Evolutionary conservation across 352 stramenopile species (phyloP), one percentile per base, ranked within the genome.

Genomic region (Nothophytophthora sp.): DNA sequence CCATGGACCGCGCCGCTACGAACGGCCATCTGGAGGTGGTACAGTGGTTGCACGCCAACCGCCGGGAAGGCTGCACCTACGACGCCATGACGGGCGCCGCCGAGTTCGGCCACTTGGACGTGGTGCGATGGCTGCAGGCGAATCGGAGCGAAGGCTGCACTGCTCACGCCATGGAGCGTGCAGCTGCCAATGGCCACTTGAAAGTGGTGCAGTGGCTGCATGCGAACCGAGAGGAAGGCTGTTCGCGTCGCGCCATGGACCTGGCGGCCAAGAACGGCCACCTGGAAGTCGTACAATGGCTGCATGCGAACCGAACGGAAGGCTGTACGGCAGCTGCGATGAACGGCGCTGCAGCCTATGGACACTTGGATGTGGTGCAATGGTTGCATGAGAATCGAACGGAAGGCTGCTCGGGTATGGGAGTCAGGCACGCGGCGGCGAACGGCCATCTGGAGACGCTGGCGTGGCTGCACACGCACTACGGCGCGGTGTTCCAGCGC

Each of bases 281-380:
- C 44, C 60, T 85, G 20, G 15, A 60, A 1, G 47, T 79, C 24
- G 53, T 79, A 8, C 23, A 63, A 23, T 79, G 64, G 64, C 65
- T 82, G 2, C 61, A 82, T 22, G 33, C 11, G 5, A 50, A 82
- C 34, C 62, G 68, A 22, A 51, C 13, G 0, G 65, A 77, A 50
- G 68, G 72, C 0, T 79, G 72, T 35, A 76, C 72, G 8, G 55
- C 68, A 23, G 53, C 61, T 3, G 76, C 70, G 0, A 87, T 85
- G 73, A 68, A 82, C 27, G 56, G 67, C 9, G 76, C 76, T 0
- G 68, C 59, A 0, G 62, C 61, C 9, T 63, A 65, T 16, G 76
- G 76, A 3, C 73, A 80, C 25, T 40, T 82, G n/a, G 60, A 66
- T 9, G 48, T 85, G 15, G 44, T 87, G 3, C n/a, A 72, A 44